Base-by-base conservation (phyloP, 495 filamentous ascomycete genomes). In the Glutinoglossum americanum region DNA sequence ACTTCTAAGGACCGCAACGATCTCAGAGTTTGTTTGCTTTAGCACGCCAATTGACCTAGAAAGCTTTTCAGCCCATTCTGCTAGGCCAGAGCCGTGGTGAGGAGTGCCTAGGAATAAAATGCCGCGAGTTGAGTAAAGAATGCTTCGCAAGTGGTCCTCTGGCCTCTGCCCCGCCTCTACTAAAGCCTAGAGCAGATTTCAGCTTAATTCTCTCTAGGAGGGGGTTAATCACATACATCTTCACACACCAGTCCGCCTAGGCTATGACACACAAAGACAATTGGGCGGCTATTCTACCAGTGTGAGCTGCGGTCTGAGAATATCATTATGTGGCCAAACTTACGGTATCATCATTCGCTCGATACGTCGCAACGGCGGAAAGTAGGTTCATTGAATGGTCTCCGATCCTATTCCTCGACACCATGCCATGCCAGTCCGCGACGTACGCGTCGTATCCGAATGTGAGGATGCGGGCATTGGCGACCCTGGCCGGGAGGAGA, bases 31-130 rank as follows among this genome's bases (percentile, higher is more conserved):
- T 35, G 55, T 60, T 41, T 58, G 59, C 49, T 62, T 60, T 1
- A 62, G 4, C 9, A 60, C 1, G n/a, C 59, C 59, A 33, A 66
- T 62, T 2, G 41, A 26, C 44, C 28, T 62, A 19, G 61, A 59
- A 49, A 88, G 68, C 59, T 86, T 71, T 11, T 77, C 17, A 23
- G 41, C 41, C 41, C 41, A 45, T 45, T 7, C 13, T 1, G 41
- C 17, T 5, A 45, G 19, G 61, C 85, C 82, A 1, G 85, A 80
- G 0, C 87, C 87, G 47, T 78, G 81, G 64, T 94, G 87, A 13
- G 87, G 87, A n/a, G 87, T 94, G 19, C 87, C 87, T 32, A 94
- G 74, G 64, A 94, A 94, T 28, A 94, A 73, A 30, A 92, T 80
- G 21, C 84, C 87, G 59, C 84, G 92, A 0, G 86, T 90, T 3